phyloP scores from a whole-genome alignment of 345 rosid species.

The Aquilaria yunnanensis region DNA sequence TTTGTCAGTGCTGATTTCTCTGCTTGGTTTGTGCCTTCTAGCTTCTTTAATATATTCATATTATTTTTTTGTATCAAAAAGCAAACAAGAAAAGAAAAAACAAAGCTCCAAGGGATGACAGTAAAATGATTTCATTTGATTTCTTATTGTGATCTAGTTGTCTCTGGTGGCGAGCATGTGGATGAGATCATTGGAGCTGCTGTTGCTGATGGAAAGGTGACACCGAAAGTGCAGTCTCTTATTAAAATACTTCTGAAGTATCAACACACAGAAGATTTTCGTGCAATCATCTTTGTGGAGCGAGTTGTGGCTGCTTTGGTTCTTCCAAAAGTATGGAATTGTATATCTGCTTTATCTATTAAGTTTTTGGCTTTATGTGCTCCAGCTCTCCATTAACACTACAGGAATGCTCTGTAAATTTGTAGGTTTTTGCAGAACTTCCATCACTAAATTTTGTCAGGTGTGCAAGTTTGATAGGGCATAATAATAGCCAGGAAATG shows the following conservation, averaged over 20 bases:
- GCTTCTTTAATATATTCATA: not conserved
- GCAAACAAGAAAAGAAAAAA: no score
- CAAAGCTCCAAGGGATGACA: no score
- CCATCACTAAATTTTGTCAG: slow-evolving; percentile 82
- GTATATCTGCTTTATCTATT: not conserved
- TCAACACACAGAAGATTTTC: slow-evolving; percentile 89
- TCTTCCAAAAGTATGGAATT: slow-evolving; percentile 77
- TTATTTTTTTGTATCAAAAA: slow-evolving; percentile 3
- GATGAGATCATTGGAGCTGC: slow-evolving; percentile 94
- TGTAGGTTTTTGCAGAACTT: slow-evolving; percentile 85
- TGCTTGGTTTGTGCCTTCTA: not conserved
- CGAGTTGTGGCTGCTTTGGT: slow-evolving; percentile 97
- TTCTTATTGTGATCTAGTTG: slow-evolving; percentile 43
- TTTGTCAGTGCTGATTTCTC: not conserved
- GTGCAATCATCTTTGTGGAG: slow-evolving; percentile 97
- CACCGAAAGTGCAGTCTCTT: slow-evolving; percentile 93
- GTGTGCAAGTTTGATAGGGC: slow-evolving; percentile 96
- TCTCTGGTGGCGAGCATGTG: slow-evolving; percentile 96
- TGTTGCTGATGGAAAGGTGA: slow-evolving; percentile 98
- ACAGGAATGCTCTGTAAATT: slow-evolving; percentile 11
- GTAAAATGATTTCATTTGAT: slow-evolving; percentile 6
- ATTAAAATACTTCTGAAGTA: slow-evolving; percentile 81
- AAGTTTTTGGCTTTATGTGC: slow-evolving; percentile 2
- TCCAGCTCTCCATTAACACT: slow-evolving; percentile 1
- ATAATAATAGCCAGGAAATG: slow-evolving; percentile 97